Evolutionary conservation across 768 basidiomycete genomes (phyloP).

Genomic region (Collybia sp.): DNA sequence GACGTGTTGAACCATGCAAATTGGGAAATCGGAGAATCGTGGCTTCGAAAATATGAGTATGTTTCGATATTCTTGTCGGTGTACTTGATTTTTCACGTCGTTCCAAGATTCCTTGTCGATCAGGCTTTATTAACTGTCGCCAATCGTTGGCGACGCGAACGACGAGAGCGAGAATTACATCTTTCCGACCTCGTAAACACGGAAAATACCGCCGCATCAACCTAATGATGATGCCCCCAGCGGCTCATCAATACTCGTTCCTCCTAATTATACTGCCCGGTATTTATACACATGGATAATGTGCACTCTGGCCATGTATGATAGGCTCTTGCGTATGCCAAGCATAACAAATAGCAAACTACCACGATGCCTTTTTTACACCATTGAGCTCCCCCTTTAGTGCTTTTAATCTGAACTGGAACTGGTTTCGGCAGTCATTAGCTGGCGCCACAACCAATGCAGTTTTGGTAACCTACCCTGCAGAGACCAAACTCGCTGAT

Average conservation of each 20-base stretch:
- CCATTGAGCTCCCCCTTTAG: conserved; percentile 79
- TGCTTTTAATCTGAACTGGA: conserved; percentile 87
- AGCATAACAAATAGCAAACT: conserved; percentile 14
- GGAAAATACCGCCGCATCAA: conserved; percentile 18
- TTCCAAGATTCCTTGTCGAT: conserved; percentile 72
- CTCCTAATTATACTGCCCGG: no score
- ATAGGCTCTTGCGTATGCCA: no score
- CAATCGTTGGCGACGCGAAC: conserved; percentile 86
- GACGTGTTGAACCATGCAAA: conserved; percentile 86
- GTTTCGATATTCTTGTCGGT: not conserved
- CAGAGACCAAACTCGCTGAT: conserved; percentile 87
- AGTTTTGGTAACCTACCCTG: conserved; percentile 46
- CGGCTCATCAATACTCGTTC: no score
- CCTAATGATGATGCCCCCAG: not conserved
- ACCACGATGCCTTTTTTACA: conserved; percentile 93
- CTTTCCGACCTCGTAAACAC: conserved; percentile 43
- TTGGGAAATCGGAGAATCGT: conserved; percentile 86
- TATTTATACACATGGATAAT: no score
- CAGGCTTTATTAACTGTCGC: conserved; percentile 60
- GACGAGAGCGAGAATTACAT: conserved; percentile 73
- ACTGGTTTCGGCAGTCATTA: conserved; percentile 39
- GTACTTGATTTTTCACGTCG: conserved; percentile 3
- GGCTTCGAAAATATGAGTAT: conserved; percentile 80
- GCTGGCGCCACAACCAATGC: not conserved
- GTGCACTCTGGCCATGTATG: no score